Base-by-base conservation (phyloP, 169 alveolate genomes). In the Perkinsus marinus region DNA sequence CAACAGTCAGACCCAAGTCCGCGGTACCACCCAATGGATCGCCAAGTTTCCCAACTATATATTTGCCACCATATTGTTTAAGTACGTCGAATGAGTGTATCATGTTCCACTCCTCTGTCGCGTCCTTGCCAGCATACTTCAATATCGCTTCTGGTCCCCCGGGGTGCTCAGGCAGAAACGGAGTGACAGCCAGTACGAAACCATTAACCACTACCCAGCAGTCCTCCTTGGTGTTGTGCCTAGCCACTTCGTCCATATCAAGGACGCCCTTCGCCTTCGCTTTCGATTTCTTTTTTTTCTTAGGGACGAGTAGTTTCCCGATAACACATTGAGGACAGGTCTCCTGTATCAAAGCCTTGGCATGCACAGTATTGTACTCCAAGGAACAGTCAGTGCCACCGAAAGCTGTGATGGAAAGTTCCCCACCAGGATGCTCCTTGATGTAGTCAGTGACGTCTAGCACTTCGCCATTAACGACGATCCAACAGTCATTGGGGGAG, bases 171-270 rank as follows among this genome's bases (percentile, higher is more conserved):
- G 91, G 39, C 39, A 95, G 89, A 91, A 93, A 96, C 37, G 92
- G 92, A 2, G 97, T 93, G 26, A 96, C 93, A 92, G 95, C 96
- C 39, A 94, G 95, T 10, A 96, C 95, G 68, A 95, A 94, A 37
- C 94, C 95, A 68, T 95, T 91, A 39, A 96, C 92, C 30, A 90
- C 95, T 19, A 95, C 92, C 97, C 97, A 96, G 79, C 95, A 93
- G 92, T 94, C 93, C 43, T 91, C 89, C 37, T 91, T 94, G 7
- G 92, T 92, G 69, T 92, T 94, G 93, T 96, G 97, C 69, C 94
- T 69, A 2, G 92, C 91, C 10, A 96, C 90, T 39, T 93, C 95
- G 92, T 91, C 93, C 93, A 89, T 13, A 16, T 30, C 34, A 26
- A 57, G 79, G 79, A 13, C 79, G 79, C 37, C 34, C 36, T 16